Evolutionary conservation across 768 basidiomycete species (phyloP).

Genomic region (Tulasnella sp.): DNA sequence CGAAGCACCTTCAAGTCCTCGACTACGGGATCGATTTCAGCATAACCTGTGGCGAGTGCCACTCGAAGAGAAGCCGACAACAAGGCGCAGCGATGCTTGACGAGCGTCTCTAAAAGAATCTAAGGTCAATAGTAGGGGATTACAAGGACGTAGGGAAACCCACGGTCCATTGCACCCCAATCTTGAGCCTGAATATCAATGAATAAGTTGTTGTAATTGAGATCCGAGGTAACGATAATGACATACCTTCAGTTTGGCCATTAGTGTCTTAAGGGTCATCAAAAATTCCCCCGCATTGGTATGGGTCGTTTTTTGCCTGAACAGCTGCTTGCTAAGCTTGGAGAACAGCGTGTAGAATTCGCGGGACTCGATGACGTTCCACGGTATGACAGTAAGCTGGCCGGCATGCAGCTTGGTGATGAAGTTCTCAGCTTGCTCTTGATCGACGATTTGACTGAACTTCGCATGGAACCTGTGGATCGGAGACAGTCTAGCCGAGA

Average conservation of each 20-base stretch:
- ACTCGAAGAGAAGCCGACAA: slow-evolving; percentile 26
- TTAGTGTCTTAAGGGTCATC: slow-evolving; percentile 47
- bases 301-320: slow-evolving; percentile 42
- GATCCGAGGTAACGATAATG: not conserved
- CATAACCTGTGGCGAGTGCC: slow-evolving; percentile 40
- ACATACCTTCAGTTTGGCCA: slow-evolving; percentile 55
- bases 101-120: slow-evolving; percentile 24
- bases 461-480: slow-evolving; percentile 42
- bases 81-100: slow-evolving; percentile 26
- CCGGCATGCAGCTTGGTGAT: slow-evolving; percentile 50
- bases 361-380: slow-evolving; percentile 55
- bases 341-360: slow-evolving; percentile 49
- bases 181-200: slow-evolving; percentile 26
- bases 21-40: slow-evolving; percentile 36
- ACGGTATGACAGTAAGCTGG: slow-evolving; percentile 47
- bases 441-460: slow-evolving; percentile 49
- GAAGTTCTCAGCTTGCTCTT: slow-evolving; percentile 52
- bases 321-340: slow-evolving; percentile 37
- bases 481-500: not conserved
- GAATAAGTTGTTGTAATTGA: not conserved
- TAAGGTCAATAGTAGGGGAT: slow-evolving; percentile 40
- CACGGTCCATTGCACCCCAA: slow-evolving; percentile 55
- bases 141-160: slow-evolving; percentile 20
- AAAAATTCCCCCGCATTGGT: slow-evolving; percentile 44
- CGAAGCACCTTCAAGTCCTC: slow-evolving; percentile 42